Conservation (phyloP, 1,284 basidiomycete species). For the Paramarasmius palmivorus region DNA sequence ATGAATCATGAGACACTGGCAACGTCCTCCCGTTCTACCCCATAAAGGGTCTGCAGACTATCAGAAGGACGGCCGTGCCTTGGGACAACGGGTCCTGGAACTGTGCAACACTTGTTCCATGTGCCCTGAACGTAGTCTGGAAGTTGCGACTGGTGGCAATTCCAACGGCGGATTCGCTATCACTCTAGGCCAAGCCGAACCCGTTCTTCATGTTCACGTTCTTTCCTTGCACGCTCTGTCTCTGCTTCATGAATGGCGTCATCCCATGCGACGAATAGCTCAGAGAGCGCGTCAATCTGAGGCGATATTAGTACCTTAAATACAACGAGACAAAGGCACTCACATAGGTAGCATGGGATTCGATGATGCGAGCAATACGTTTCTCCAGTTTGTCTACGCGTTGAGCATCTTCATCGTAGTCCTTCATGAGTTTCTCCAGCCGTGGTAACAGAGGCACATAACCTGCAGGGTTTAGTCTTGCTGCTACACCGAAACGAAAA, state of each 20-base stretch:
- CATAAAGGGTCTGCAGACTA: no score
- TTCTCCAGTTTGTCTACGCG: conserved; percentile 59
- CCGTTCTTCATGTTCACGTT: conserved; percentile 58
- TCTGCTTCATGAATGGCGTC: conserved; percentile 67
- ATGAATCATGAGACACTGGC: no score
- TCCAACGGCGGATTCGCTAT: neutral
- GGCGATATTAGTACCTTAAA: conserved; percentile 2
- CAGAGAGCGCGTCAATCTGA: conserved; percentile 75
- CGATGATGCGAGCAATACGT: conserved; percentile 62
- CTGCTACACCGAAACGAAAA: no score
- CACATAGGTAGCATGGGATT: conserved; percentile 70
- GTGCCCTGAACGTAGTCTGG: no score
- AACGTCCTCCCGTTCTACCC: no score
- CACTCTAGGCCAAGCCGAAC: conserved; percentile 53
- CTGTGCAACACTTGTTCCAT: no score
- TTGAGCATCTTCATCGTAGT: conserved; percentile 58
- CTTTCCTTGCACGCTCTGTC: conserved; percentile 51
- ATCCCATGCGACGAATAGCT: conserved; percentile 81
- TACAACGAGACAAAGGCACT: conserved; percentile 20
- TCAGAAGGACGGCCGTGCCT: no score
- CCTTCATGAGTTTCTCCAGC: conserved; percentile 53
- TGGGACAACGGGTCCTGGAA: no score
- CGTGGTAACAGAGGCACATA: conserved; percentile 64
- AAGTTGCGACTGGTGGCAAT: no score
- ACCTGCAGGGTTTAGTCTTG: no score